phyloP scores from a whole-genome alignment of 352 stramenopile species.

The Aphanomyces astaci region DNA sequence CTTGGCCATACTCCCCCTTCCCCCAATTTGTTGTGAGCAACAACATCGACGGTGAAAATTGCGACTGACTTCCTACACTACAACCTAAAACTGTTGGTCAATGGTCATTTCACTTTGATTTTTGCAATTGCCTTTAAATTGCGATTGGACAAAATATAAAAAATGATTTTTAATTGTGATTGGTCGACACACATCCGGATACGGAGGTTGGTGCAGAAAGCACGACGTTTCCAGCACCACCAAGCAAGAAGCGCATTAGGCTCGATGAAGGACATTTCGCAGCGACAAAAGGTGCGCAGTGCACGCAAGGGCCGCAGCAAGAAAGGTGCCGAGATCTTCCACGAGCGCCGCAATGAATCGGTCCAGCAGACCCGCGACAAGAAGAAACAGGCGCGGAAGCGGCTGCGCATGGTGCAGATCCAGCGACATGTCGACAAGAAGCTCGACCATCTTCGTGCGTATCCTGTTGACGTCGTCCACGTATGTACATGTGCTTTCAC shows the following conservation, averaged over 20 bases:
- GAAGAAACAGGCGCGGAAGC: conserved; percentile 51
- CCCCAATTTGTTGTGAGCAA: no score
- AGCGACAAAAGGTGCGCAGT: conserved; percentile 22
- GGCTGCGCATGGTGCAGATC: conserved; percentile 75
- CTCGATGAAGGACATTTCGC: conserved; percentile 18
- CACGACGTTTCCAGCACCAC: no score
- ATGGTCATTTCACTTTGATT: no score
- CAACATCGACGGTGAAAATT: no score
- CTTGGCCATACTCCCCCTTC: no score
- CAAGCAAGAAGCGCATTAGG: no score
- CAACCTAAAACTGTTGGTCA: no score
- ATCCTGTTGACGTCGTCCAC: conserved; percentile 36
- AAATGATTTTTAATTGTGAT: no score
- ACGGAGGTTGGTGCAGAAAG: not conserved
- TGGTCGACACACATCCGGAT: not conserved
- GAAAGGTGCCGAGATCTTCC: conserved; percentile 11
- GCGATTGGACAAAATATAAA: no score
- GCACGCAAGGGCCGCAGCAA: conserved; percentile 12
- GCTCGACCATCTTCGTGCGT: conserved; percentile 50
- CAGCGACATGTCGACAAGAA: conserved; percentile 67
- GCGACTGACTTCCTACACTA: no score
- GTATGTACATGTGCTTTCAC: conserved; percentile 4
- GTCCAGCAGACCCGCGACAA: conserved; percentile 58
- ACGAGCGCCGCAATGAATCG: conserved; percentile 31
- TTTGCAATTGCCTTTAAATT: no score